Evolutionary conservation across 768 basidiomycete genomes (phyloP).

Genomic region (Tulasnella sp.): DNA sequence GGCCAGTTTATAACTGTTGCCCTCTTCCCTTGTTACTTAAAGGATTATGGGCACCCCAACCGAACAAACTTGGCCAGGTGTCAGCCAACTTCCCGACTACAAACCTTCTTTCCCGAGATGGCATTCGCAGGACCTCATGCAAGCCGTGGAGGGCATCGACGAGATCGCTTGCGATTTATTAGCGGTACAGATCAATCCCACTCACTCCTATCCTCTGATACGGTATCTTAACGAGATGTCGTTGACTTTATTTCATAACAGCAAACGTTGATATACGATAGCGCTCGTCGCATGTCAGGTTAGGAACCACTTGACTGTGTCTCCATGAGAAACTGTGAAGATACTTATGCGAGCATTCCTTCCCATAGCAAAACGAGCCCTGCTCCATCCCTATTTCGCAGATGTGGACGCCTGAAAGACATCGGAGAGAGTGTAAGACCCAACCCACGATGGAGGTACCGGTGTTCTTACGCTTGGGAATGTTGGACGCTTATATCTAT

Average conservation of each 20-base stretch:
- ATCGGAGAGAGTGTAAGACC: not conserved
- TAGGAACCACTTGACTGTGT: too few relatives aligned
- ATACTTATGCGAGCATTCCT: constrained; percentile 1
- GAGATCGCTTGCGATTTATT: constrained; percentile 70
- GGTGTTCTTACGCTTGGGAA: too few relatives aligned
- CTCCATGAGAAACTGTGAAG: not conserved
- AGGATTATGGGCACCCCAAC: constrained; percentile 92
- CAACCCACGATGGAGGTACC: too few relatives aligned
- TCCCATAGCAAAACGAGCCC: constrained; percentile 43
- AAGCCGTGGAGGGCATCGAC: constrained; percentile 61
- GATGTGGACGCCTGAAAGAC: not conserved
- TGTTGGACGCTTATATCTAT: too few relatives aligned
- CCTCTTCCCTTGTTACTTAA: too few relatives aligned
- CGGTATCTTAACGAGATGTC: too few relatives aligned
- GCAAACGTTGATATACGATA: constrained; percentile 74
- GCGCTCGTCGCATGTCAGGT: constrained; percentile 88
- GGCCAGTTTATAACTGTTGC: not conserved
- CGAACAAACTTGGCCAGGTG: constrained; percentile 86
- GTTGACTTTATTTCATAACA: too few relatives aligned
- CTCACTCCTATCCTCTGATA: not conserved
- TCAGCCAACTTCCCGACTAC: constrained; percentile 81
- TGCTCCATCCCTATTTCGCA: constrained; percentile 37
- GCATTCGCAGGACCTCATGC: constrained; percentile 59
- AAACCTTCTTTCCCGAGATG: constrained; percentile 96
- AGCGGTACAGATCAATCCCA: constrained; percentile 34